A percentile compares a stretch with the other conserved stretches of the same genome.
Evolutionary conservation across 768 basidiomycete species (phyloP).

Genomic region (Leccinum arenicola): DNA sequence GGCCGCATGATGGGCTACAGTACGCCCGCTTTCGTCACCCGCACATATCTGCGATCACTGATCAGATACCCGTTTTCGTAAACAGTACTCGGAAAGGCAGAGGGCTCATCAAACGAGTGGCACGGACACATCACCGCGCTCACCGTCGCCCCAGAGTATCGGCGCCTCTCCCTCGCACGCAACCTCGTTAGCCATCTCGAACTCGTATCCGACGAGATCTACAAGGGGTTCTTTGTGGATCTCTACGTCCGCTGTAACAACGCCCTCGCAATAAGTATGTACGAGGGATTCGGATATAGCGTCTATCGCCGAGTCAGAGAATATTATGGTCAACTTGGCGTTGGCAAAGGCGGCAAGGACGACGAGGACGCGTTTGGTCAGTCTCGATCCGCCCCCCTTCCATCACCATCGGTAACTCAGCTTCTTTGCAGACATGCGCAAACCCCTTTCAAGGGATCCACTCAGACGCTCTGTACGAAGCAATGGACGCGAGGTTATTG

Average conservation of each 20-base stretch:
- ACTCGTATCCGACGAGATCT: conserved; percentile 73
- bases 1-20: conserved; percentile 93
- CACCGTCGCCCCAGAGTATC: conserved; percentile 91
- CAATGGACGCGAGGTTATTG: conserved; percentile 72
- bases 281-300: conserved; percentile 90
- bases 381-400: conserved; percentile 27
- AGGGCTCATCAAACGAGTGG: conserved; percentile 73
- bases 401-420: not conserved
- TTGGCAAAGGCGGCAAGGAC: conserved; percentile 73
- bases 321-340: conserved; percentile 79
- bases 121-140: conserved; percentile 96
- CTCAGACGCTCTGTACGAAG: conserved; percentile 61
- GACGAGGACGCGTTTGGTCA: conserved; percentile 91
- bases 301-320: conserved; percentile 89
- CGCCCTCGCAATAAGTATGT: conserved; percentile 81
- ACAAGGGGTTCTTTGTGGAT: conserved; percentile 90
- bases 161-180: conserved; percentile 81
- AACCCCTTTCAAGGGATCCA: conserved; percentile 64
- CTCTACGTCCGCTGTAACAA: conserved; percentile 93
- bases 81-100: conserved; percentile 91
- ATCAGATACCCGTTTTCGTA: not conserved
- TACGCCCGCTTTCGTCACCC: conserved; percentile 35
- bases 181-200: conserved; percentile 88
- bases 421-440: conserved; percentile 57
- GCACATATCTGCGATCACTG: conserved; percentile 5